Evolutionary conservation across 768 basidiomycete genomes (phyloP).

Genomic region (Leccinum rimulosum): DNA sequence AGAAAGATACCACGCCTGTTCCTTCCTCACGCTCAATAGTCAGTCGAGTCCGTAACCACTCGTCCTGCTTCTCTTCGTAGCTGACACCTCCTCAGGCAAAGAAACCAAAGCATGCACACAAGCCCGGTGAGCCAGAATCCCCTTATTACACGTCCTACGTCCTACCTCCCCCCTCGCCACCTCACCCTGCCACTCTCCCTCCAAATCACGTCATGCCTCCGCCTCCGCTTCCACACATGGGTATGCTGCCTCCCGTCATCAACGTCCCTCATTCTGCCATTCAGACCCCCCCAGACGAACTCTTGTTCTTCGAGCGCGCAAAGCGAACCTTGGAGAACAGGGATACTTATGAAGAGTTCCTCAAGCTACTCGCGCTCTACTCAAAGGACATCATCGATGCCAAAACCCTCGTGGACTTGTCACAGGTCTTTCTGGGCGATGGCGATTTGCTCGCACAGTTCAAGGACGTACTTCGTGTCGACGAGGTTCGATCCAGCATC

Average conservation of each 20-base stretch:
- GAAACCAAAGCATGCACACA: constrained; percentile 61
- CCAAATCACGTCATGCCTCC: constrained; percentile 31
- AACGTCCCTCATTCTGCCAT: constrained; percentile 30
- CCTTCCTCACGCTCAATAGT: constrained; percentile 49
- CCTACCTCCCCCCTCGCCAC: constrained; percentile 40
- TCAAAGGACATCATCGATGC: constrained; percentile 90
- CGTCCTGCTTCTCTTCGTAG: not conserved
- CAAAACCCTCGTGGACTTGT: constrained; percentile 75
- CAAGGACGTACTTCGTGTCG: constrained; percentile 81
- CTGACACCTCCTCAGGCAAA: constrained; percentile 44
- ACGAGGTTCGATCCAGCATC: constrained; percentile 56
- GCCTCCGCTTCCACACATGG: constrained; percentile 26
- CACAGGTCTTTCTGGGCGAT: constrained; percentile 79
- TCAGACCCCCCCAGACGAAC: constrained; percentile 61
- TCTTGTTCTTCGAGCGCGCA: constrained; percentile 92
- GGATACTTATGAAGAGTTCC: constrained; percentile 87
- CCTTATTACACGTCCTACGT: constrained; percentile 43
- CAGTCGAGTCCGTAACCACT: constrained; percentile 42
- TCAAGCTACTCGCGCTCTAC: constrained; percentile 89
- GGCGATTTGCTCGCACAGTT: constrained; percentile 80
- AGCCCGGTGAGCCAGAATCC: constrained; percentile 55
- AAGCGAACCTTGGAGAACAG: constrained; percentile 74
- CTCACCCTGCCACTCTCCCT: constrained; percentile 20
- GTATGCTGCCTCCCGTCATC: constrained; percentile 24
- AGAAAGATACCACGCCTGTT: constrained; percentile 67